A percentile compares a stretch with the other conserved stretches of the same genome.
Conservation (phyloP, 331 rosid species). For the Ulmus americana region DNA sequence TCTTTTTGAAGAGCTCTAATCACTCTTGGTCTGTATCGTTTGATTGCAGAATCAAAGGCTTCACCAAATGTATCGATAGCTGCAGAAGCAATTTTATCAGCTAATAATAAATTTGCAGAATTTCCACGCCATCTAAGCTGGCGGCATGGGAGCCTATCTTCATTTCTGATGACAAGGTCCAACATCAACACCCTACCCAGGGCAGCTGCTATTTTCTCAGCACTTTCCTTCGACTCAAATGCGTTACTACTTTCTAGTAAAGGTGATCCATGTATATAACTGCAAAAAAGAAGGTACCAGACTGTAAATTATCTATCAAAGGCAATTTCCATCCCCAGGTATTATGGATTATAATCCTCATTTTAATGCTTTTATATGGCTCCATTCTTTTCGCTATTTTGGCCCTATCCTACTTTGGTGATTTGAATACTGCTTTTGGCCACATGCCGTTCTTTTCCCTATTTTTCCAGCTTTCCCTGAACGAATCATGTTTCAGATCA, state of each 20-base stretch:
- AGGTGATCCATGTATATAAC: conserved; percentile 92
- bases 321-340: not conserved
- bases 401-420: too few relatives aligned
- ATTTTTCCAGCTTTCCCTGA: too few relatives aligned
- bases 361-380: not conserved
- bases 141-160: conserved; percentile 95
- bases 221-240: conserved; percentile 59
- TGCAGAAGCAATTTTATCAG: conserved; percentile 47
- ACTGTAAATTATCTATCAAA: not conserved
- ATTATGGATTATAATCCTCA: not conserved
- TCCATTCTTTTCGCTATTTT: too few relatives aligned
- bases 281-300: conserved; percentile 32
- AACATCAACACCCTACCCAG: conserved; percentile 85
- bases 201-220: conserved; percentile 66
- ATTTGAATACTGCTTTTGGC: too few relatives aligned
- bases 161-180: conserved; percentile 92
- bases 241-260: conserved; percentile 66
- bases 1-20: conserved; percentile 65
- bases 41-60: conserved; percentile 56
- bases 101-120: conserved; percentile 74
- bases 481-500: too few relatives aligned
- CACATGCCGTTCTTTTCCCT: too few relatives aligned
- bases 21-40: conserved; percentile 57
- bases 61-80: conserved; percentile 50
- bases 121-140: conserved; percentile 95